Evolutionary conservation across 2,329 filamentous ascomycete genomes (phyloP).

Genomic region (Cadophora malorum): DNA sequence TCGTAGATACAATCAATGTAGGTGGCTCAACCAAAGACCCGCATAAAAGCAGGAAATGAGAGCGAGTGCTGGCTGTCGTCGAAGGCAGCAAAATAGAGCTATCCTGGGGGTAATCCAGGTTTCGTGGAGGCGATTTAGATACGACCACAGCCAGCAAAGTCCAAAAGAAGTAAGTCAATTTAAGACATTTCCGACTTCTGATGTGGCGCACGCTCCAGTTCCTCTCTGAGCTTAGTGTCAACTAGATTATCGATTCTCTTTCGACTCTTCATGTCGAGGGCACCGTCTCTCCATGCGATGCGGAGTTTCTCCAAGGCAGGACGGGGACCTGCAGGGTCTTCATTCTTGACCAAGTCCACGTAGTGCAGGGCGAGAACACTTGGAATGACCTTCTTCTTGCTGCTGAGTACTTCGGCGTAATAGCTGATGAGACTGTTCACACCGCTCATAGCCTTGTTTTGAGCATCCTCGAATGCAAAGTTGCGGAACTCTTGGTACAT

Average conservation of each 20-base stretch:
- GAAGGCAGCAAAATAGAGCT: constrained; percentile 21
- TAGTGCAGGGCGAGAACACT: constrained; percentile 61
- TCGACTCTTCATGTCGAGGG: constrained; percentile 60
- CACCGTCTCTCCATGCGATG: constrained; percentile 59
- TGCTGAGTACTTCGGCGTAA: constrained; percentile 64
- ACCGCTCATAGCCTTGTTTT: constrained; percentile 59
- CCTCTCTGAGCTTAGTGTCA: constrained; percentile 56
- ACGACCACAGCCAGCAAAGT: constrained; percentile 15
- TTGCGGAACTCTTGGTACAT: constrained; percentile 79
- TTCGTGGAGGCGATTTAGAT: background rate
- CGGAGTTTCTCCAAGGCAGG: constrained; percentile 58
- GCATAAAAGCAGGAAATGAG: constrained; percentile 34
- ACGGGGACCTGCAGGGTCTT: constrained; percentile 48
- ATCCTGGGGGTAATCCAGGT: constrained; percentile 20
- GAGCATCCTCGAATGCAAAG: constrained; percentile 69
- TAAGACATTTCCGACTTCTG: constrained; percentile 37
- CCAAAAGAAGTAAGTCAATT: constrained; percentile 19
- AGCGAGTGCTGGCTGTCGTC: constrained; percentile 21
- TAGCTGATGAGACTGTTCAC: constrained; percentile 69
- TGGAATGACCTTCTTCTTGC: constrained; percentile 54
- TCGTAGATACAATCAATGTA: constrained; percentile 34
- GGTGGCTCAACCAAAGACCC: constrained; percentile 33
- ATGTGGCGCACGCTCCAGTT: constrained; percentile 52
- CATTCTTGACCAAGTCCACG: constrained; percentile 58
- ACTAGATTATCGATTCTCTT: constrained; percentile 61